Evolutionary conservation across 495 filamentous ascomycete genomes (phyloP), one percentile per base, ranked within the genome.

Genomic region (Penicillium subrubescens): DNA sequence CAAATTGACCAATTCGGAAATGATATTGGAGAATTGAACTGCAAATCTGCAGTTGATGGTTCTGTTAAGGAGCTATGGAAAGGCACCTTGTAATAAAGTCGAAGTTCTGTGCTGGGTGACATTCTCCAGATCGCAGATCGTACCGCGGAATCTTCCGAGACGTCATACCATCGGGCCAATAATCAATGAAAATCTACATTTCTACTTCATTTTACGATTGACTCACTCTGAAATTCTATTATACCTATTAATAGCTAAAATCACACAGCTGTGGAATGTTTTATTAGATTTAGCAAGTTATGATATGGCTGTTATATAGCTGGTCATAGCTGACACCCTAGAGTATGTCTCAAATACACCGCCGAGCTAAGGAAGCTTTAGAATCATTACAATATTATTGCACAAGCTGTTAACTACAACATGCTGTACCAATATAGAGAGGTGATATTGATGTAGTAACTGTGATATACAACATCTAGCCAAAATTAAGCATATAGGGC

Each of bases 161-260:
- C 35, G 62, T 65, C 57, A 65, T 65, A 59, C 57, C 57, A 15
- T 25, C 53, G 31, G 10, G 23, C n/a, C 31, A 37, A 37, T 34
- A 0, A 19, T 48, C 43, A 4, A 27, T 8, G 0, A 50, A 29
- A 17, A n/a, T 21, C 14, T 6, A 8, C 14, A 31, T 5, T 52
- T 29, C 15, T n/a, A 8, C 15, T 14, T 52, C 25, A 17, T 52
- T 31, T 29, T n/a, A 15, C 25, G 29, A 10, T 52, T 52, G 48
- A 17, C 5, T 25, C 19, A 27, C 25, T 2, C 1, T 27, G 21
- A 23, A 25, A 21, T 17, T 41, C 14, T 17, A 41, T 5, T 17
- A 14, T 41, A 41, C 25, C 25, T 27, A 27, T 27, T 27, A 27
- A 2, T 27, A 27, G 25, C 25, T 27, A 27, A 27, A 4, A 27